Percentiles rank a stretch among this genome's conserved stretches.
These are phyloP conservation scores for Lithospermum erythrorhizon DNA, from an alignment of 257 asterid species.

Conservation along the genomic window DNA sequence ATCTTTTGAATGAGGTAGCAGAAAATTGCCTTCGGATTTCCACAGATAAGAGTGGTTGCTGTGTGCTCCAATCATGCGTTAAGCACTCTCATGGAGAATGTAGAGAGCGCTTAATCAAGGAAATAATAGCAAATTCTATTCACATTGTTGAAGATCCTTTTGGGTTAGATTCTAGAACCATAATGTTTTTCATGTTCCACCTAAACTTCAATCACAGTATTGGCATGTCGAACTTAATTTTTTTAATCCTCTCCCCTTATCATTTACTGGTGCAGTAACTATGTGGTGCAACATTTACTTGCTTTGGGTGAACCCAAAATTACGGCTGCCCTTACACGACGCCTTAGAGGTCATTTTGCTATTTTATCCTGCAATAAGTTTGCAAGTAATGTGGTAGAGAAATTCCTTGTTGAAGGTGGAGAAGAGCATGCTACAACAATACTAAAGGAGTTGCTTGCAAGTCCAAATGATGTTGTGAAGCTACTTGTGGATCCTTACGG, in stretches of 20 bases:
- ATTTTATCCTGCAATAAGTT: slow-evolving; percentile 54
- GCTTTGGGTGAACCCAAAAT: slow-evolving; percentile 34
- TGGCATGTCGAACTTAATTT: not conserved
- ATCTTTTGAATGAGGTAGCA: slow-evolving; percentile 35
- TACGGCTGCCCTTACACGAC: slow-evolving; percentile 24
- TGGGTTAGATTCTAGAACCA: slow-evolving; percentile 40
- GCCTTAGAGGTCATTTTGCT: slow-evolving; percentile 35
- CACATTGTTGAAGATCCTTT: slow-evolving; percentile 52
- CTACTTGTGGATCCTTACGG: slow-evolving; percentile 63
- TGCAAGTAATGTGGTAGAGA: slow-evolving; percentile 78
- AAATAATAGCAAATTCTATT: slow-evolving; percentile 37
- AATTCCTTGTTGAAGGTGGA: slow-evolving; percentile 19
- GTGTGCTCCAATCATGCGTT: slow-evolving; percentile 55
- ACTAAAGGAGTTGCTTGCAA: slow-evolving; percentile 37
- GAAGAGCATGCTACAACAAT: slow-evolving; percentile 20
- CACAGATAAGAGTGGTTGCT: slow-evolving; percentile 67
- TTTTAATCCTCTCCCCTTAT: slow-evolving; percentile 6
- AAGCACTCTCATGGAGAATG: slow-evolving; percentile 40
- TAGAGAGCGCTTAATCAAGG: slow-evolving; percentile 28
- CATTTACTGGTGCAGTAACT: slow-evolving; percentile 34
- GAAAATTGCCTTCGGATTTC: slow-evolving; percentile 43
- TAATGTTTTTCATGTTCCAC: slow-evolving; percentile 5
- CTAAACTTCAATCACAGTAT: slow-evolving; percentile 1
- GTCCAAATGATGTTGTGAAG: slow-evolving; percentile 24
- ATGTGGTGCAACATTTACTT: slow-evolving; percentile 70